Evolutionary conservation across 208 protist genomes (phyloP), one percentile per base, ranked within the genome.

Genomic region (Blechomonas ayalai): DNA sequence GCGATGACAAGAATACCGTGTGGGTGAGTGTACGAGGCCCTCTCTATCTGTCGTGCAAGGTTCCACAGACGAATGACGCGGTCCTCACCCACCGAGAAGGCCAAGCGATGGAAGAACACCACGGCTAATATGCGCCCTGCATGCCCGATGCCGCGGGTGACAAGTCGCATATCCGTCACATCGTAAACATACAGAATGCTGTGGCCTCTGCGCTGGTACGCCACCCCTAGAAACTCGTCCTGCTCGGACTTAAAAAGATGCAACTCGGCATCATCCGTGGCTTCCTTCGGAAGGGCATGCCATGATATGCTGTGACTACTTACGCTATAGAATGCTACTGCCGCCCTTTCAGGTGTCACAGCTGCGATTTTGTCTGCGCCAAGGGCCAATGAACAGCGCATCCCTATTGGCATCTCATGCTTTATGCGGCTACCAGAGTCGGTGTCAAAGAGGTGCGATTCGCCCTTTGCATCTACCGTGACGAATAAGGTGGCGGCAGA

Each of bases 31-130:
- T 88, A 83, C 2, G 57, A 70, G 8, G 74, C 62, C 25, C 80
- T 73, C 61, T 90, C 71, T 10, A 67, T 67, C 37, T 69, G 54
- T 8, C 61, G 51, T 31, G 53, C 19, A 12, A 87, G 47, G 37
- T 48, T 84, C 84, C 84, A 93, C 34, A 89, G 52, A 19, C 67
- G 72, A 23, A 93, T 35, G 9, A 46, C 59, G 19, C 48, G 44
- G 43, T 85, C 80, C 15, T 62, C 67, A 8, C 69, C 64, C 0
- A 67, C 56, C 12, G 71, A 74, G 38, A 74, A 76, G 29, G 74
- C 56, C 37, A 84, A 79, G 45, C 74, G 74, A 34, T 68, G 78
- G 19, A 77, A 63, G 52, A 85, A 73, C 62, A 53, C 70, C 22
- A 53, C 52, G 27, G 64, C 42, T 8, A 70, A 36, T 9, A 73